Evolutionary conservation across 768 basidiomycete species (phyloP).

Genomic region (Termitomyces sp.): DNA sequence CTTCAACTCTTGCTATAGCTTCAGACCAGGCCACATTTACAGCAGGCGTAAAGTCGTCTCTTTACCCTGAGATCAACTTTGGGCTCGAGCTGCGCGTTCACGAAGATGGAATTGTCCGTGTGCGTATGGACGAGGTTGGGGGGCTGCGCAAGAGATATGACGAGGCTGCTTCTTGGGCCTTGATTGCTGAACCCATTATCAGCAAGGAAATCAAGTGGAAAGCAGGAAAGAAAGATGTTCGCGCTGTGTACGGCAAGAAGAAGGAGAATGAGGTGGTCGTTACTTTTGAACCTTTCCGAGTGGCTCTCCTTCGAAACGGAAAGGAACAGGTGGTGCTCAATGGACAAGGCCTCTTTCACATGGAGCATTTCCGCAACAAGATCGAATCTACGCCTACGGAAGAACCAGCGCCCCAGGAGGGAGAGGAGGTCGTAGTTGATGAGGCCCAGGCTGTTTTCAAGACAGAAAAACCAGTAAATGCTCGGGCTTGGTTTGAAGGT

Average conservation of each 20-base stretch:
- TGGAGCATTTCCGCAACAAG: constrained; percentile 93
- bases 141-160: constrained; percentile 83
- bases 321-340: constrained; percentile 87
- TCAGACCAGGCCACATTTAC: constrained; percentile 57
- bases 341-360: constrained; percentile 84
- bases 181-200: constrained; percentile 65
- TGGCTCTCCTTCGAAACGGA: constrained; percentile 67
- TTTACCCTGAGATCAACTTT: constrained; percentile 85
- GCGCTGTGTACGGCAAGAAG: constrained; percentile 59
- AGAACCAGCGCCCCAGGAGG: constrained; percentile 37
- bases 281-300: constrained; percentile 66
- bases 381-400: constrained; percentile 34
- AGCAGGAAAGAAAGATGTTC: constrained; percentile 56
- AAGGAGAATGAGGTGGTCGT: constrained; percentile 64
- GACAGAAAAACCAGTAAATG: constrained; percentile 37
- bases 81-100: constrained; percentile 79
- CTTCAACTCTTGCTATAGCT: constrained; percentile 45
- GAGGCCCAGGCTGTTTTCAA: constrained; percentile 50
- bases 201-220: constrained; percentile 60
- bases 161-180: constrained; percentile 87
- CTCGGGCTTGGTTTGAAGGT: constrained; percentile 83
- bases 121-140: constrained; percentile 86
- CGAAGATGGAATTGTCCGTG: constrained; percentile 82
- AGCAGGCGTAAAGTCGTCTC: constrained; percentile 68
- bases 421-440: constrained; percentile 29